A percentile compares a stretch with the other conserved stretches of the same genome.
Conservation (phyloP, 495 filamentous ascomycete species). For the Neurospora sp. region DNA sequence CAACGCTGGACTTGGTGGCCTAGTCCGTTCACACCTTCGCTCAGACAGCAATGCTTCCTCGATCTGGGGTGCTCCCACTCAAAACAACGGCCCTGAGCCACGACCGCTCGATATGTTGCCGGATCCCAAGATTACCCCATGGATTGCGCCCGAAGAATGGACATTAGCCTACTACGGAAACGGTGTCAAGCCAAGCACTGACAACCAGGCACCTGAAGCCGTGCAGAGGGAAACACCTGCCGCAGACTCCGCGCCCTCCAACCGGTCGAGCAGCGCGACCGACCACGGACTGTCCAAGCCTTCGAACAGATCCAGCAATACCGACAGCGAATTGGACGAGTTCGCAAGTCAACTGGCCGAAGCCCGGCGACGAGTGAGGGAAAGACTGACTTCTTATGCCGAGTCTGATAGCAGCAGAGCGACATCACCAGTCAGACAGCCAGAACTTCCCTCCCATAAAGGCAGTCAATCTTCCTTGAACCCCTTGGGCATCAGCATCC, state of each 20-base stretch:
- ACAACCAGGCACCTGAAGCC: conserved; percentile 3
- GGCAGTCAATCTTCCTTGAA: conserved; percentile 37
- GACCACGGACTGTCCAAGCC: conserved; percentile 16
- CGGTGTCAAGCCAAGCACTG: conserved; percentile 15
- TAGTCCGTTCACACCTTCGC: conserved; percentile 81
- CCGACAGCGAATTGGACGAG: conserved; percentile 55
- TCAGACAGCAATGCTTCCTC: conserved; percentile 74
- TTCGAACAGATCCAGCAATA: conserved; percentile 23
- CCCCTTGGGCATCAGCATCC: conserved; percentile 54
- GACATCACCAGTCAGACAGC: conserved; percentile 42
- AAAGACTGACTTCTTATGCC: conserved; percentile 65
- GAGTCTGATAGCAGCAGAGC: conserved; percentile 49
- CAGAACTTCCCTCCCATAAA: conserved; percentile 33
- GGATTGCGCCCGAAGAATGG: conserved; percentile 43
- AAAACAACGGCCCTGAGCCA: conserved; percentile 23
- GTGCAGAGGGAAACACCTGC: conserved; percentile 5
- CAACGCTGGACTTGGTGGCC: conserved; percentile 58
- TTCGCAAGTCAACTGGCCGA: conserved; percentile 74
- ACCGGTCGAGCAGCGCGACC: not conserved
- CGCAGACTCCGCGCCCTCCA: not conserved
- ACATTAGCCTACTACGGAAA: conserved; percentile 25
- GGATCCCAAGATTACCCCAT: conserved; percentile 39
- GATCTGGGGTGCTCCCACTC: conserved; percentile 42
- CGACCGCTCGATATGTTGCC: conserved; percentile 21
- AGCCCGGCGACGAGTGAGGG: conserved; percentile 66